phyloP scores from a whole-genome alignment of 257 asterid genomes.

The Nicotiana benthamiana region DNA sequence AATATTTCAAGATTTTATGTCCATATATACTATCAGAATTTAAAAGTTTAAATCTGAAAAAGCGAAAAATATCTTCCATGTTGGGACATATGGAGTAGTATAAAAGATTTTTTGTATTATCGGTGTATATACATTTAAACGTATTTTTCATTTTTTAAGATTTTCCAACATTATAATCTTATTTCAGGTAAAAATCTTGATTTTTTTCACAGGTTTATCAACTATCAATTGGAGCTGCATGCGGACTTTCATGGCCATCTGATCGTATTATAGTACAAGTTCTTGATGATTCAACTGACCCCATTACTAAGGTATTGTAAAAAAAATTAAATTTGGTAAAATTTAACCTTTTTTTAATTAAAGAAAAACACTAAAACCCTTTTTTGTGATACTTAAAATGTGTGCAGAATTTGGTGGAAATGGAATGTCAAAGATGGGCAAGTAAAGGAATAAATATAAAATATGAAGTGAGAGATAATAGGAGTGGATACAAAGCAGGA shows the following conservation, averaged over 20 bases:
- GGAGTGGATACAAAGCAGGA: slow-evolving; percentile 95
- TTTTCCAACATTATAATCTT: not conserved
- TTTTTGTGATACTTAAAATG: slow-evolving; percentile 6
- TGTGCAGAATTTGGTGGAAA: slow-evolving; percentile 63
- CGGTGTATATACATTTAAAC: no score
- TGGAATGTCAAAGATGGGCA: slow-evolving; percentile 93
- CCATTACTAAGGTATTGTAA: slow-evolving; percentile 40
- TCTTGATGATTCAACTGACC: slow-evolving; percentile 93
- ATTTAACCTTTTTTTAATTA: not conserved
- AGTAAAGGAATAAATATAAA: slow-evolving; percentile 85
- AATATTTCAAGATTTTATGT: no score
- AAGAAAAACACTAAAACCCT: not conserved
- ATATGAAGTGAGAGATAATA: slow-evolving; percentile 79
- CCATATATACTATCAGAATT: no score
- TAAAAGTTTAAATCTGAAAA: no score
- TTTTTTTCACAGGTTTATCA: slow-evolving; percentile 52
- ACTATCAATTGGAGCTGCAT: slow-evolving; percentile 94
- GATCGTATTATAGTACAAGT: slow-evolving; percentile 80
- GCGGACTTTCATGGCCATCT: slow-evolving; percentile 93
- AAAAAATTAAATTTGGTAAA: not conserved
- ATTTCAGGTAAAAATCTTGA: not conserved
- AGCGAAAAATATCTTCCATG: no score
- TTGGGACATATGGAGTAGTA: no score
- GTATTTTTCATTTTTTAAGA: not conserved
- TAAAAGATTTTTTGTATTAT: no score